Conservation (phyloP, 306 rosid genomes). For the Lablab purpureus region DNA sequence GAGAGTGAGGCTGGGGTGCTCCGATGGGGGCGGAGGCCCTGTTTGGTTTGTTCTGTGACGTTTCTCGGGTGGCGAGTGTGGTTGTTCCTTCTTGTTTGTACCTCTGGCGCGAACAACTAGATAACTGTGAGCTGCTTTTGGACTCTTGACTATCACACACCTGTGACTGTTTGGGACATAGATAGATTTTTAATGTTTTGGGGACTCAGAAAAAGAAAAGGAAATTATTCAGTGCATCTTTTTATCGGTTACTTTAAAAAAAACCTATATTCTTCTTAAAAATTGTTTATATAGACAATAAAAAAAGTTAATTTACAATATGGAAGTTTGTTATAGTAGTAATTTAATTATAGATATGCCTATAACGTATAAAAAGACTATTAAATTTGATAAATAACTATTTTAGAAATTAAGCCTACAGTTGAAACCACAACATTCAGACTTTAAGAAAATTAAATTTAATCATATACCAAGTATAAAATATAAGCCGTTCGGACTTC, state of each 20-base stretch:
- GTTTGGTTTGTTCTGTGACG: constrained; percentile 43
- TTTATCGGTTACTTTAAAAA: no score
- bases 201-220: neutral
- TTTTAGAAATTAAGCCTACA: neutral
- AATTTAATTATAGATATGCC: no score
- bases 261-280: neutral
- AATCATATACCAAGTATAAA: neutral
- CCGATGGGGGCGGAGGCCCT: constrained; percentile 49
- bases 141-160: constrained; percentile 53
- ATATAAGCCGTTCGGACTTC: no score
- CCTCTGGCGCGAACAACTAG: constrained; percentile 64
- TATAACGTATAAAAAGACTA: neutral
- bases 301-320: neutral
- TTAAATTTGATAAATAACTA: neutral
- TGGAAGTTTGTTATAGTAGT: no score
- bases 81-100: constrained; percentile 61
- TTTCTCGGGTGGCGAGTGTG: constrained; percentile 53
- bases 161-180: constrained; percentile 42
- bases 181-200: neutral
- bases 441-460: neutral
- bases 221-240: no score
- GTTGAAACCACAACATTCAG: neutral
- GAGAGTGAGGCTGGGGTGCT: neutral
- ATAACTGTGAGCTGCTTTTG: constrained; percentile 62
- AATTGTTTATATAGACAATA: neutral